Evolutionary conservation across 352 stramenopile species (phyloP), one percentile per base, ranked within the genome.

Genomic region (Phytophthora parvispora): DNA sequence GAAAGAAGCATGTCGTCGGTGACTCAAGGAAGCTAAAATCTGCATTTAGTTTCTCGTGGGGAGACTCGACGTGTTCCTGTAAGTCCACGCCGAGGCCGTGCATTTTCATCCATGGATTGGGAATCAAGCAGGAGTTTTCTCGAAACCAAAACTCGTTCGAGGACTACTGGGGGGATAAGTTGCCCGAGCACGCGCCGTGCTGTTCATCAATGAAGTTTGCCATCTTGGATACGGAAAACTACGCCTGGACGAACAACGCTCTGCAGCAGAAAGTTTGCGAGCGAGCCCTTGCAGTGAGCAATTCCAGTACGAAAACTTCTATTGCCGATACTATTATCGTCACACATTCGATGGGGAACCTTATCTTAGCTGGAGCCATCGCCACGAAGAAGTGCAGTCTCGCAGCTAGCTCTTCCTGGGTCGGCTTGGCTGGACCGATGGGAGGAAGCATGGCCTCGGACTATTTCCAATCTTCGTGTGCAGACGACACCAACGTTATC

Each of bases 21-120:
- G 24, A 32, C 47, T 5, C 28, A 56, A 45, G 59, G 2, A 50
- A 50, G n/a, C 24, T 73, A 12, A 15, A 69, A 51, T 34, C 42
- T 42, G 58, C 28, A 18, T 47, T 73, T 18, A 59, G 57, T 31
- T 73, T 73, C 29, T 68, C 65, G 9, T 42, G 60, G 29, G 34
- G 28, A 18, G 25, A 62, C 28, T 65, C 45, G 15, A 24, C 18
- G 38, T 80, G 72, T 16, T 36, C 38, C 20, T 80, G 72, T 38
- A 66, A 66, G 10, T 68, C 60, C 2, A 64, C 40, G 10, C 54
- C 22, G n/a, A 60, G 72, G 4, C 69, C 77, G 34, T 83, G 75
- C 32, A 32, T 83, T 10, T 78, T 83, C 64, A 55, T 81, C 22
- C 72, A 83, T 15, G 72, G 72, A 8, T 10, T 76, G 16, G 75